phyloP scores from a whole-genome alignment of 257 asterid species.

The Solanum pinnatisectum region DNA sequence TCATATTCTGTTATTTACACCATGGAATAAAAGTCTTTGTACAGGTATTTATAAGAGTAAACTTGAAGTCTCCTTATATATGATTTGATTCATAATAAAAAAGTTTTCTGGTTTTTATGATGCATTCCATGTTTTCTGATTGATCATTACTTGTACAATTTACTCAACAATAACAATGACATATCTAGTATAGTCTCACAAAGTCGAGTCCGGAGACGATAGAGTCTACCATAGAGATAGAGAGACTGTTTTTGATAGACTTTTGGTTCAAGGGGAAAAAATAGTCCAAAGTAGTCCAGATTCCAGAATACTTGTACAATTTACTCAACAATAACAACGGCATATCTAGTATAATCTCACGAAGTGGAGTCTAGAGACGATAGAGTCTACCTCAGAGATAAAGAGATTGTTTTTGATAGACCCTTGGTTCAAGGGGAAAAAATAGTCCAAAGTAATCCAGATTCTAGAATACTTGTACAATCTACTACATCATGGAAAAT shows the following conservation, averaged over 20 bases:
- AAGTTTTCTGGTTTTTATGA: neutral
- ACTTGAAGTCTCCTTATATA: neutral
- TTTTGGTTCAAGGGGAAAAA: too few relatives aligned
- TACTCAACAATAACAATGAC: neutral
- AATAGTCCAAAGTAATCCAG: too few relatives aligned
- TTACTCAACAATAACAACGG: neutral
- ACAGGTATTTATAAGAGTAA: neutral
- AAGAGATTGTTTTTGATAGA: too few relatives aligned
- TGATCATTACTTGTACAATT: neutral
- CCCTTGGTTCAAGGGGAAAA: too few relatives aligned
- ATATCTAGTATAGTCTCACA: neutral
- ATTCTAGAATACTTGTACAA: neutral
- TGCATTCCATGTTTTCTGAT: neutral
- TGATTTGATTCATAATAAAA: neutral
- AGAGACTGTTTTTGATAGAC: too few relatives aligned
- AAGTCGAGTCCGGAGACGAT: too few relatives aligned
- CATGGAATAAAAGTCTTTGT: neutral
- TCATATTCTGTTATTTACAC: neutral
- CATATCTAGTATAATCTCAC: too few relatives aligned
- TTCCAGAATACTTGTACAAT: neutral
- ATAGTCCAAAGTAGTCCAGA: neutral
- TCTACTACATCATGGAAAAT: neutral
- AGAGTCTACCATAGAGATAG: too few relatives aligned
- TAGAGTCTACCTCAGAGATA: too few relatives aligned
- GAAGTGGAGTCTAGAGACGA: too few relatives aligned